A percentile compares a stretch with the other conserved stretches of the same genome.
These are phyloP conservation scores for Zymoseptoria crescenta DNA, from an alignment of 2,329 filamentous ascomycete genomes.

Conservation along the genomic window DNA sequence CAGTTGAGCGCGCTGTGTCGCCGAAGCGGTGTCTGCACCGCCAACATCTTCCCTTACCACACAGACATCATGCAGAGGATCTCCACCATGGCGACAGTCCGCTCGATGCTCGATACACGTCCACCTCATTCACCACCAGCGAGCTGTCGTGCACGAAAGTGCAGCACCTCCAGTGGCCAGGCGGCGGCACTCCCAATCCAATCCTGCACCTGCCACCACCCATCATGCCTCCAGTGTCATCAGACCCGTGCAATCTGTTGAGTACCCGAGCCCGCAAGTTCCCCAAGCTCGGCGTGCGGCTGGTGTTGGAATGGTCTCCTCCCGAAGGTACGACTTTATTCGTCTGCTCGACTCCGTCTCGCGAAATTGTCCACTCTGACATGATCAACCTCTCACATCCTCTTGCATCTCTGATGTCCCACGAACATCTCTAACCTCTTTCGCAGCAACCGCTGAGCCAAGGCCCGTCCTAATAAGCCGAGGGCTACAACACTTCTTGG, in stretches of 20 bases:
- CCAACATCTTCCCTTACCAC: not conserved
- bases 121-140: not conserved
- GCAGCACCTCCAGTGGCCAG: not conserved
- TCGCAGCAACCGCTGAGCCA: constrained; percentile 1
- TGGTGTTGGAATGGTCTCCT: not conserved
- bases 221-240: not conserved
- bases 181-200: not conserved
- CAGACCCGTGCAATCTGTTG: not conserved
- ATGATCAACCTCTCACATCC: constrained; percentile 6
- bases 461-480: not conserved
- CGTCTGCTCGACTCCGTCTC: not conserved
- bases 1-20: not conserved
- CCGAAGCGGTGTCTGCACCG: not conserved
- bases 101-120: not conserved
- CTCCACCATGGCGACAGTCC: not conserved
- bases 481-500: not conserved
- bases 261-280: not conserved
- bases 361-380: not conserved
- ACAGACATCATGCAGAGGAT: not conserved
- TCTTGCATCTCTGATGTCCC: not conserved
- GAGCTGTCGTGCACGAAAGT: not conserved
- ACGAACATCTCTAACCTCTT: not conserved
- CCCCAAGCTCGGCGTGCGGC: not conserved
- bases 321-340: not conserved
- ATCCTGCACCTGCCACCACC: not conserved